Conservation (phyloP, 768 basidiomycete species). For the Ramaria rubella region DNA sequence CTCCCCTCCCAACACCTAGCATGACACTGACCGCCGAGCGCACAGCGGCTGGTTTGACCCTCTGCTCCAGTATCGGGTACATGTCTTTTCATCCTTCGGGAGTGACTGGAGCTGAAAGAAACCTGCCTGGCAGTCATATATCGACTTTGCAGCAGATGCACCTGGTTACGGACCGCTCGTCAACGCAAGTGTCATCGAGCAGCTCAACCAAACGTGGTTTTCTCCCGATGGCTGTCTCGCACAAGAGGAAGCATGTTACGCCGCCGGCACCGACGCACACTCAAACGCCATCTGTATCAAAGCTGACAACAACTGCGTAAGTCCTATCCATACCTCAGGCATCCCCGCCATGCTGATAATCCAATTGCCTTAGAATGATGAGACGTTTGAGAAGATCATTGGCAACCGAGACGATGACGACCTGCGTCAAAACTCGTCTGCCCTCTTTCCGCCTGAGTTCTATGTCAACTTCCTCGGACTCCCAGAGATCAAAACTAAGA, state of each 20-base stretch:
- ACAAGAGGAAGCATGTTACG: conserved; percentile 51
- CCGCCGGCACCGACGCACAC: conserved; percentile 38
- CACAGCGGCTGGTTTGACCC: conserved; percentile 62
- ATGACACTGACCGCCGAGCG: background rate
- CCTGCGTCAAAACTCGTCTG: conserved; percentile 47
- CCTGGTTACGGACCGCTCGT: conserved; percentile 64
- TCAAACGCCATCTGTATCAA: conserved; percentile 45
- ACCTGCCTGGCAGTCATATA: conserved; percentile 38
- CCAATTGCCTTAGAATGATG: conserved; percentile 16
- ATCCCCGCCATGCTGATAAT: background rate
- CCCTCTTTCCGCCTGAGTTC: conserved; percentile 50
- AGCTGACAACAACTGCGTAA: conserved; percentile 53
- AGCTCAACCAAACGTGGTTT: conserved; percentile 46
- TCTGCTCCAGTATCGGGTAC: conserved; percentile 42
- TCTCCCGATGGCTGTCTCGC: conserved; percentile 43
- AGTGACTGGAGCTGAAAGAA: background rate
- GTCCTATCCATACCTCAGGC: conserved; percentile 15
- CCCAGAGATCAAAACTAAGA: conserved; percentile 32
- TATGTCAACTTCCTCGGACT: conserved; percentile 42
- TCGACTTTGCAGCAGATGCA: conserved; percentile 53
- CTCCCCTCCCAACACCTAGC: background rate
- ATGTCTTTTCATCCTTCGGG: background rate
- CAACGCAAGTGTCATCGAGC: conserved; percentile 35
- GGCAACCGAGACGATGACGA: conserved; percentile 50
- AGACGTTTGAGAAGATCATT: conserved; percentile 46